These are phyloP conservation scores for Metschnikowia similis DNA, from an alignment of 805 yeast genomes.

Conservation along the genomic window DNA sequence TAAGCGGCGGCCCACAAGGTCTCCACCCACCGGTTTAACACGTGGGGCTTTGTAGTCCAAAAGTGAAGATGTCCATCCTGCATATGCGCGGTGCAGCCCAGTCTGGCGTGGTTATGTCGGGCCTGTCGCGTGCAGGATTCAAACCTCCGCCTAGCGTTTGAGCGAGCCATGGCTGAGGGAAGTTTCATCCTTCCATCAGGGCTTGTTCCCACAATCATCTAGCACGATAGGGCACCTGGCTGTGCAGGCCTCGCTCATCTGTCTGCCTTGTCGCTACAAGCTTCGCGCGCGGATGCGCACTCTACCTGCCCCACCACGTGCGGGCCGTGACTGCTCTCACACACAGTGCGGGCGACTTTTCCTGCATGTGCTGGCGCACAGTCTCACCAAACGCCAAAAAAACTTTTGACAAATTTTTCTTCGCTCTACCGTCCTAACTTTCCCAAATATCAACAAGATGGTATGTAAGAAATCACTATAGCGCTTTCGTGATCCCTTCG, in stretches of 20 bases:
- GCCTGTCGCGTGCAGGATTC: no score
- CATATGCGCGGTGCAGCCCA: background rate
- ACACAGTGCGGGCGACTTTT: conserved; percentile 3
- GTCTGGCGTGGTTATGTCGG: no score
- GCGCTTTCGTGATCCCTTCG: background rate
- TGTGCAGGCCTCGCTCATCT: background rate
- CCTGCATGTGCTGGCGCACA: conserved; percentile 16
- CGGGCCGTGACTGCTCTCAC: conserved; percentile 15
- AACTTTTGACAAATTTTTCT: conserved; percentile 18
- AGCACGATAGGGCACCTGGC: background rate
- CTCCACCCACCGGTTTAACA: no score
- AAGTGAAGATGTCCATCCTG: background rate
- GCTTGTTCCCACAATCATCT: no score
- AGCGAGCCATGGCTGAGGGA: no score
- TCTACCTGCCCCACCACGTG: conserved; percentile 11
- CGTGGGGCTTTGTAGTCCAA: background rate
- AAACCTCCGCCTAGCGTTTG: no score
- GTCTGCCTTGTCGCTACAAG: background rate
- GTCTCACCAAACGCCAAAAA: conserved; percentile 15
- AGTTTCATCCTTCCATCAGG: no score
- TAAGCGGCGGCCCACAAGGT: no score
- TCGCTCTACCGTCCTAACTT: conserved; percentile 17
- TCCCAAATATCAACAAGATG: conserved; percentile 20
- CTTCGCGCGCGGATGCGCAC: background rate
- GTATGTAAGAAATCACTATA: conserved; percentile 12